Evolutionary conservation across 2,329 filamentous ascomycete species (phyloP), one percentile per base, ranked within the genome.

Genomic region (Xylaria hypoxylon): DNA sequence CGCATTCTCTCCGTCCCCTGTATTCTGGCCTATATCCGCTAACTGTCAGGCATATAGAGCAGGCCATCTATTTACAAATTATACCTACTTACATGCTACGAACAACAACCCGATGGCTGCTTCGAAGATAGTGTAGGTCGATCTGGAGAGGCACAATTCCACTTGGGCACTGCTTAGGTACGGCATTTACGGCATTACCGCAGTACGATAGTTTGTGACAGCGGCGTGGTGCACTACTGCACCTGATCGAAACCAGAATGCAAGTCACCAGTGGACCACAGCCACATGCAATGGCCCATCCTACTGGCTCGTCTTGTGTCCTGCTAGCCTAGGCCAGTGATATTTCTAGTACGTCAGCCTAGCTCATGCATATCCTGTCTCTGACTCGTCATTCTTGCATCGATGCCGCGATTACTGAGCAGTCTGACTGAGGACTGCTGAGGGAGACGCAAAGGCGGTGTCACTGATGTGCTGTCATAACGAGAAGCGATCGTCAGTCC

Each of bases 321-420:
- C n/a, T 24, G 17, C 24, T 19, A 38, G 53, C 22, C 57, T 24
- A 47, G 35, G 44, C 8, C 44, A 10, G 52, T 31, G 52, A 52
- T 53, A 47, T 5, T 28, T 35, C 17, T 53, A 31, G 53, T 24
- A 59, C 26, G 47, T 50, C 55, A 52, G 17, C 42, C 47, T 48
- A 38, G 42, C n/a, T 40, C 8, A 42, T 50, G 48, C 38, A 56
- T 15, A 28, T 31, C 10, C 19, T 22, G 56, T 47, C 56, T 42
- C 28, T 50, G 56, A 64, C 56, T 64, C 56, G 65, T 67, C 65
- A 64, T 45, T 57, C 42, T 64, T 47, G 61, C 61, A 47, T 60
- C 28, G 22, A 51, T 57, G 57, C 61, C 59, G 55, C 50, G 45
- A 47, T 48, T n/a, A 10, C n/a, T n/a, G n/a, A n/a, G n/a, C n/a